phyloP scores from a whole-genome alignment of 2,329 filamentous ascomycete species.

The Trichocomaceae sp. region DNA sequence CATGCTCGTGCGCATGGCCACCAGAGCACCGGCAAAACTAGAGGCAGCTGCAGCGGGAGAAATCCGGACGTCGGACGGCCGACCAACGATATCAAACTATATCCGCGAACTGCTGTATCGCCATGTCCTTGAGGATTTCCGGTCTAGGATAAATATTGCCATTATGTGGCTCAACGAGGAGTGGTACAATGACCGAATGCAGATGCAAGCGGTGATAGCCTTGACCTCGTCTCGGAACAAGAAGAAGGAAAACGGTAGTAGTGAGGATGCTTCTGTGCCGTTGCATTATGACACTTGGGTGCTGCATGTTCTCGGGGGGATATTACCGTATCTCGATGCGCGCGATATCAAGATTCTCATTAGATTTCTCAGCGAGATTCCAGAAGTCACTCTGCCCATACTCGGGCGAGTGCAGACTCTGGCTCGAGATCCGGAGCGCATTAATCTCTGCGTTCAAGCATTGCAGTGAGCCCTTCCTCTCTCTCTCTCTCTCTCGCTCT shows the following conservation, averaged over 20 bases:
- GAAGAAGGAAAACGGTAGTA: conserved; percentile 27
- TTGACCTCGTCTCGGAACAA: conserved; percentile 29
- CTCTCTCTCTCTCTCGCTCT: not conserved
- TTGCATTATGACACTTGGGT: conserved; percentile 72
- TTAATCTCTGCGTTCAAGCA: conserved; percentile 52
- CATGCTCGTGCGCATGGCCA: conserved; percentile 76
- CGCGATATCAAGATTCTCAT: conserved; percentile 78
- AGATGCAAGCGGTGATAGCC: conserved; percentile 41
- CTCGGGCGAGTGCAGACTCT: conserved; percentile 63
- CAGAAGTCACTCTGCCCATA: conserved; percentile 65
- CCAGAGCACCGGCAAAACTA: conserved; percentile 65
- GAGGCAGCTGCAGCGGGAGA: conserved; percentile 41
- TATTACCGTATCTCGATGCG: conserved; percentile 83
- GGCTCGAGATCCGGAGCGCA: conserved; percentile 57
- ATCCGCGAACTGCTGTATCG: conserved; percentile 76
- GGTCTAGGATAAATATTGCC: conserved; percentile 78
- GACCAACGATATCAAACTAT: conserved; percentile 46
- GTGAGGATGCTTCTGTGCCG: conserved; percentile 40
- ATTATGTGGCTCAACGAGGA: conserved; percentile 95
- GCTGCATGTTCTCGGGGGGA: conserved; percentile 75
- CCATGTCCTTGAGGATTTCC: conserved; percentile 88
- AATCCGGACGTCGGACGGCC: conserved; percentile 21
- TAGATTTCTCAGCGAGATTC: conserved; percentile 85
- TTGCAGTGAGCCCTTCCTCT: conserved; percentile 43
- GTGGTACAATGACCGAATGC: conserved; percentile 84